Percentiles rank a stretch among this genome's conserved stretches.
These are phyloP conservation scores for Elaeis guineensis DNA, from an alignment of 176 grass and related monocot genomes.

Conservation along the genomic window DNA sequence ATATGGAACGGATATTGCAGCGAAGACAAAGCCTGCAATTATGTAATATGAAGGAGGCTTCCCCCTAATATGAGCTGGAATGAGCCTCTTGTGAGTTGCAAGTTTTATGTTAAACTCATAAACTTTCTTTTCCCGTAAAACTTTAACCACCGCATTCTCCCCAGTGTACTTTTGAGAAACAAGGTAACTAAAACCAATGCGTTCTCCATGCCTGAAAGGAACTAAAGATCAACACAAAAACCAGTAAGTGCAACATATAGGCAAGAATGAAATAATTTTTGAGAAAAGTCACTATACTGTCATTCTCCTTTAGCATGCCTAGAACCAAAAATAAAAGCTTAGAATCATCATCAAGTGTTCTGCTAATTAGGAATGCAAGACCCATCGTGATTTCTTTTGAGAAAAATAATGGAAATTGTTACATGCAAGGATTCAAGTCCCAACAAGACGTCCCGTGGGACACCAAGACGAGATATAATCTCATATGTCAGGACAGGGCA, in stretches of 20 bases:
- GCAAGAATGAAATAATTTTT: not conserved
- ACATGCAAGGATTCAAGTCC: too few species aligned
- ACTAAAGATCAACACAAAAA: slow-evolving; percentile 39
- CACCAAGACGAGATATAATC: too few species aligned
- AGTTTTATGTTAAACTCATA: slow-evolving; percentile 81
- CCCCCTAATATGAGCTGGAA: slow-evolving; percentile 88
- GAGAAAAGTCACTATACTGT: too few species aligned
- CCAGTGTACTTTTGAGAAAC: slow-evolving; percentile 97
- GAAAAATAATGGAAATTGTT: too few species aligned
- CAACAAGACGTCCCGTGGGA: too few species aligned
- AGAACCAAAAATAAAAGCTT: too few species aligned
- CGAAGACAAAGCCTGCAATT: slow-evolving; percentile 95
- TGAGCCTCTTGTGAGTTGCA: slow-evolving; percentile 80
- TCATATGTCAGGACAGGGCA: too few species aligned
- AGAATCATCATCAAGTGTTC: too few species aligned
- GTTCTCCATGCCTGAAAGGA: slow-evolving; percentile 97
- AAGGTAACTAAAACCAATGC: slow-evolving; percentile 96
- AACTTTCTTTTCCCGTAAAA: slow-evolving; percentile 69
- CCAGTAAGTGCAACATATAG: slow-evolving; percentile 13
- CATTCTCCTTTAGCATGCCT: too few species aligned
- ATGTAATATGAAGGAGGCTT: slow-evolving; percentile 91
- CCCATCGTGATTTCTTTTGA: too few species aligned
- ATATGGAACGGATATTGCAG: slow-evolving; percentile 74
- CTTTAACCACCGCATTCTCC: slow-evolving; percentile 72
- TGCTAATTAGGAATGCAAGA: too few species aligned